Evolutionary conservation across 75 land plant genomes (phyloP).

Genomic region (Chamaecyparis obtusa): DNA sequence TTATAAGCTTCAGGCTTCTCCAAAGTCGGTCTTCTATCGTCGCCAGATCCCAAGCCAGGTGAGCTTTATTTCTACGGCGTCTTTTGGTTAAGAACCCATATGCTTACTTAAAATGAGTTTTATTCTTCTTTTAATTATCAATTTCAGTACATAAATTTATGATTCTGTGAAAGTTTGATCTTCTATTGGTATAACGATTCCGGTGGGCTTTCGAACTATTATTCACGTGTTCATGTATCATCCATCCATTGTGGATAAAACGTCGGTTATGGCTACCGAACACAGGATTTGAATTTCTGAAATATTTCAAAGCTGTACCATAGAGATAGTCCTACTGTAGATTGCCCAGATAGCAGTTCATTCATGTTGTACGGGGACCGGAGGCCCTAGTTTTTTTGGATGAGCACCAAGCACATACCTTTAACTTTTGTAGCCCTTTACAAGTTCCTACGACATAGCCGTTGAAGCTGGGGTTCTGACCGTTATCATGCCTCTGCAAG

Average conservation of each 20-base stretch:
- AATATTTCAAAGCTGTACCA: background rate
- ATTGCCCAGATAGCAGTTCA: background rate
- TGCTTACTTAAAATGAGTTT: background rate
- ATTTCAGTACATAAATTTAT: background rate
- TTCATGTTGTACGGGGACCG: background rate
- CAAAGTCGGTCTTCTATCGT: slow-evolving; percentile 58
- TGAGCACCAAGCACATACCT: background rate
- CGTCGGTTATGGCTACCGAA: background rate
- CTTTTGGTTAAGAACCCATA: background rate
- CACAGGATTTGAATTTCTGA: background rate
- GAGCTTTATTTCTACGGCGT: background rate
- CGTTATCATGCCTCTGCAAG: background rate
- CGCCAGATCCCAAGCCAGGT: slow-evolving; percentile 88
- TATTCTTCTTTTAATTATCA: background rate
- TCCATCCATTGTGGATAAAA: background rate
- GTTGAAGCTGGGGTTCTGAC: background rate
- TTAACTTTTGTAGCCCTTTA: background rate
- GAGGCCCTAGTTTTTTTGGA: background rate
- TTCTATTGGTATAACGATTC: background rate
- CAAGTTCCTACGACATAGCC: background rate
- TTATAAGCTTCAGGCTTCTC: slow-evolving; percentile 26
- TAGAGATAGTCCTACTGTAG: background rate
- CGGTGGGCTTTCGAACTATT: background rate
- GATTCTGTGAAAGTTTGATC: background rate
- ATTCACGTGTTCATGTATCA: background rate